These are phyloP conservation scores for Corymbia calophylla DNA, from an alignment of 441 rosid genomes.

Conservation along the genomic window DNA sequence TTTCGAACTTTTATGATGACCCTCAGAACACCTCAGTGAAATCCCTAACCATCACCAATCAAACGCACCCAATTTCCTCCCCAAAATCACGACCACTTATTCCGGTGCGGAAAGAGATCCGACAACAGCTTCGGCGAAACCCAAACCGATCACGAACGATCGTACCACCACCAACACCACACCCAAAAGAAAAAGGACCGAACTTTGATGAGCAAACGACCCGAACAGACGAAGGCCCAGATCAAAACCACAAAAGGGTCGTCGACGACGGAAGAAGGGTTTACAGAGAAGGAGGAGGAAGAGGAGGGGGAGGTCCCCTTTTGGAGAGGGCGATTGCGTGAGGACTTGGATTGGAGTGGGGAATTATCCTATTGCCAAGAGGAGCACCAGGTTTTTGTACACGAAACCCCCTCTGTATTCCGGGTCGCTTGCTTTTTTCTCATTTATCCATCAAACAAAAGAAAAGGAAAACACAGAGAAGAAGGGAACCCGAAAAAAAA, in stretches of 20 bases:
- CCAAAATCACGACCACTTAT: neutral
- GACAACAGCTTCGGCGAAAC: neutral
- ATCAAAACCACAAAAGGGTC: neutral
- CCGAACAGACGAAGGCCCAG: neutral
- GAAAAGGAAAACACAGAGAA: neutral
- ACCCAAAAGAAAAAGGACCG: no score
- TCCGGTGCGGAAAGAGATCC: neutral
- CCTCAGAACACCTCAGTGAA: neutral
- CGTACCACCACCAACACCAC: neutral
- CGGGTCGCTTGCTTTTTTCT: neutral
- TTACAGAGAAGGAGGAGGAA: neutral
- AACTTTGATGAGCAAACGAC: neutral
- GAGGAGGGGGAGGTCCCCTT: neutral
- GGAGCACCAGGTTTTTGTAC: neutral
- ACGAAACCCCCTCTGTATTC: neutral
- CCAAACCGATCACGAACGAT: neutral
- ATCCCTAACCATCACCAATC: neutral
- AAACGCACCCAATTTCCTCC: neutral
- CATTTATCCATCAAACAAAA: neutral
- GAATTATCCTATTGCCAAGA: neutral
- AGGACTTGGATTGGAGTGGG: neutral
- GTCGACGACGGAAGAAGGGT: neutral
- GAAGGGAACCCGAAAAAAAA: neutral
- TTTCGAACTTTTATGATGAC: neutral
- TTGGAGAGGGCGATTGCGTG: neutral